These are phyloP conservation scores for Botryotinia globosa DNA, from an alignment of 2,329 filamentous ascomycete species.

Conservation along the genomic window DNA sequence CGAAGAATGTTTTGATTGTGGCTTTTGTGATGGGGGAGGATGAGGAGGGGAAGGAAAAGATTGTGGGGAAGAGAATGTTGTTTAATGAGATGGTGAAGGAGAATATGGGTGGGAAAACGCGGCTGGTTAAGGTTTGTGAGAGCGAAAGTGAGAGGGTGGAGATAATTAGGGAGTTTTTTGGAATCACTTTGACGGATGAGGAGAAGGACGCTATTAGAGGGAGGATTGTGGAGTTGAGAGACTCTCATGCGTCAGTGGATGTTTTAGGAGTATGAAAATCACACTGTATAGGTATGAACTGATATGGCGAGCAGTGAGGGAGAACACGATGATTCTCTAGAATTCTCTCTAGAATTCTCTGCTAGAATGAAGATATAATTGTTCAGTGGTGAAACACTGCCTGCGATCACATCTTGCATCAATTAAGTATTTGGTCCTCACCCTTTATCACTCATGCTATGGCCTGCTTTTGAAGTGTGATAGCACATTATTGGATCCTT, in stretches of 20 bases:
- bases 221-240: slow-evolving; percentile 34
- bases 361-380: not conserved
- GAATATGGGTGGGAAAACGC: slow-evolving; percentile 50
- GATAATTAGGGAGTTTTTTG: slow-evolving; percentile 50
- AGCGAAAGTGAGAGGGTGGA: slow-evolving; percentile 54
- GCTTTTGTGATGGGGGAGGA: slow-evolving; percentile 50
- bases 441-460: too few species aligned
- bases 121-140: slow-evolving; percentile 46
- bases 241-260: not conserved
- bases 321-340: not conserved
- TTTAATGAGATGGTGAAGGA: slow-evolving; percentile 51
- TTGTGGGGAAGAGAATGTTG: slow-evolving; percentile 54
- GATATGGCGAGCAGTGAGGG: not conserved
- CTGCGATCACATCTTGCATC: too few species aligned
- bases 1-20: slow-evolving; percentile 51
- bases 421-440: too few species aligned
- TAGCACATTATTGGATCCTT: too few species aligned
- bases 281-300: too few species aligned
- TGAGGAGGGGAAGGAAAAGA: slow-evolving; percentile 38
- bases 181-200: slow-evolving; percentile 49
- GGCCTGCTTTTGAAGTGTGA: too few species aligned
- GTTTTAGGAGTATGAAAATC: not conserved
- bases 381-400: not conserved
- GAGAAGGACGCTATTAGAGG: slow-evolving; percentile 52
- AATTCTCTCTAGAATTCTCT: not conserved